These are phyloP conservation scores for Scutellaria barbata DNA, from an alignment of 257 asterid species.

Conservation along the genomic window DNA sequence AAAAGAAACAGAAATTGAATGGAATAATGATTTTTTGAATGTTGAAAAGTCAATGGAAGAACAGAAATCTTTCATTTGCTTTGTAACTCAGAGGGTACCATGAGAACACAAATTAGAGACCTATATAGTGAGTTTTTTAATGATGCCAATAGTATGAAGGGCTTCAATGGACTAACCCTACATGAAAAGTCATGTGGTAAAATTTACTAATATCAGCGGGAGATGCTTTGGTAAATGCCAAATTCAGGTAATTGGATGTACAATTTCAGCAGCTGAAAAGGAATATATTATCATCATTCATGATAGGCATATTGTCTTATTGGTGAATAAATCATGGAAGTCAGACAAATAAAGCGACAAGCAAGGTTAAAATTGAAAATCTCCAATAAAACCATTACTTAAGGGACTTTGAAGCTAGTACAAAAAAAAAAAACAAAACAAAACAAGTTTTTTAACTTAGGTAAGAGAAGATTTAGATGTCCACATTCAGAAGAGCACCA, in stretches of 20 bases:
- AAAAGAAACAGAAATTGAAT: too few relatives aligned
- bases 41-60: neutral
- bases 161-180: neutral
- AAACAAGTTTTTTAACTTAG: neutral
- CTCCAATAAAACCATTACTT: constrained; percentile 5
- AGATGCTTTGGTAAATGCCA: neutral
- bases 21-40: neutral
- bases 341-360: neutral
- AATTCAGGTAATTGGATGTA: neutral
- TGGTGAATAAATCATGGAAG: neutral
- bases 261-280: neutral
- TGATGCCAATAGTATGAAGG: neutral
- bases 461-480: neutral
- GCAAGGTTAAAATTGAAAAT: neutral
- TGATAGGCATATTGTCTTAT: neutral
- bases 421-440: too few relatives aligned
- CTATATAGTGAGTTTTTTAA: neutral
- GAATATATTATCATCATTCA: constrained; percentile 1
- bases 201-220: neutral
- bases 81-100: neutral
- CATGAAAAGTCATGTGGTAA: neutral
- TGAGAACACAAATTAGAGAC: neutral
- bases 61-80: neutral
- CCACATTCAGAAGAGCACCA: neutral
- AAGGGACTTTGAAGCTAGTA: constrained; percentile 2